These are phyloP conservation scores for Oryza coarctata DNA, from an alignment of 176 grass and related monocot genomes.

Conservation along the genomic window DNA sequence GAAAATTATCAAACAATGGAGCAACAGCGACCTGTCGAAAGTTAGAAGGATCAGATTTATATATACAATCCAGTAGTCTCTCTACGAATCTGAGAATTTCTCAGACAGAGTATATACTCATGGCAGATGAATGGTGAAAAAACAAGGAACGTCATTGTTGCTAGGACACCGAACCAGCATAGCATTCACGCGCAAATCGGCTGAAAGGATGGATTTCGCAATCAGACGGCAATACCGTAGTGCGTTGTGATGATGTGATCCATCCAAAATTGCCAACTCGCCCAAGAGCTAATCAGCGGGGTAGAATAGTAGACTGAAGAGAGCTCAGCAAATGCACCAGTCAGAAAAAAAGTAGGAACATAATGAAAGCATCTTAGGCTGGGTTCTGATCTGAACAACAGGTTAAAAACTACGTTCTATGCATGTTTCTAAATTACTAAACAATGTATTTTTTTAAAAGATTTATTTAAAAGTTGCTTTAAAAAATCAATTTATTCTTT, in stretches of 20 bases:
- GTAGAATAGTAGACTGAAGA: neutral
- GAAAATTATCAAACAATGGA: constrained; percentile 22
- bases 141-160: neutral
- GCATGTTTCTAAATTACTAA: too few species aligned
- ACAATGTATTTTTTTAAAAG: too few species aligned
- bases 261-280: neutral
- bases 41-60: too few species aligned
- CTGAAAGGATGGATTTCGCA: neutral
- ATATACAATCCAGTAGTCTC: too few species aligned
- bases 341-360: neutral
- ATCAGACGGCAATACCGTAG: neutral
- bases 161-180: neutral
- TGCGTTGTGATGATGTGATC: neutral
- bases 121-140: neutral
- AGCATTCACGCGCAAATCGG: neutral
- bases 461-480: too few species aligned
- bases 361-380: neutral
- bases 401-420: too few species aligned
- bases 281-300: neutral
- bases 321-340: neutral
- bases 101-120: neutral
- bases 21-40: neutral
- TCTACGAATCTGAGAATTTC: too few species aligned
- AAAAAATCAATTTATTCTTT: too few species aligned
- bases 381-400: too few species aligned